Conservation (phyloP, 1,284 basidiomycete genomes). For the Sanghuangporus weigelae region DNA sequence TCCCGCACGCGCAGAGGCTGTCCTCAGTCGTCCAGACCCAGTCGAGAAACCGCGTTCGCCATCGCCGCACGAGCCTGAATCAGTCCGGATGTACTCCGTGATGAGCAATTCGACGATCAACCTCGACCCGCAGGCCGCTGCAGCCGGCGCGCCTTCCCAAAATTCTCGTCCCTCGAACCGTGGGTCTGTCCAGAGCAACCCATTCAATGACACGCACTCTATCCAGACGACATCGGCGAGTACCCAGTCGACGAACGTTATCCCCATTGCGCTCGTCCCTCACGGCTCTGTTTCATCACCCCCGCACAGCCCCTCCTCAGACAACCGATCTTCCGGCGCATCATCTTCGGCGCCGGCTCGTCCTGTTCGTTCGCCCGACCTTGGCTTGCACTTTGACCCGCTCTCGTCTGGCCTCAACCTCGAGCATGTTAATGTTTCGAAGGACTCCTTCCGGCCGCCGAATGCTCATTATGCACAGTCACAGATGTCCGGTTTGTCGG, state of each 20-base stretch:
- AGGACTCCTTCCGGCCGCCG: slow-evolving; percentile 40
- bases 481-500: slow-evolving; percentile 48
- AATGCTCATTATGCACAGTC: slow-evolving; percentile 44
- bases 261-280: slow-evolving; percentile 76
- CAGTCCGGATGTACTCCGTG: slow-evolving; percentile 19
- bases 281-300: slow-evolving; percentile 48
- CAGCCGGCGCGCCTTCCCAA: background rate
- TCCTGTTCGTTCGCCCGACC: slow-evolving; percentile 55
- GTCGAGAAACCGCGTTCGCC: slow-evolving; percentile 50
- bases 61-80: slow-evolving; percentile 7
- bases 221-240: slow-evolving; percentile 68
- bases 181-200: slow-evolving; percentile 45
- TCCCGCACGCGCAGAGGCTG: slow-evolving; percentile 67
- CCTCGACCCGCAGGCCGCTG: slow-evolving; percentile 7
- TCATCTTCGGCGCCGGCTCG: slow-evolving; percentile 41
- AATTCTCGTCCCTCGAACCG: slow-evolving; percentile 23
- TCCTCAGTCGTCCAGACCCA: slow-evolving; percentile 73
- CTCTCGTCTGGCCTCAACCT: slow-evolving; percentile 41
- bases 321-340: slow-evolving; percentile 26
- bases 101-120: slow-evolving; percentile 12
- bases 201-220: slow-evolving; percentile 70
- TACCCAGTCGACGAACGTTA: slow-evolving; percentile 75
- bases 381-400: slow-evolving; percentile 28
- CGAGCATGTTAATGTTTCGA: slow-evolving; percentile 56
- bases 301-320: slow-evolving; percentile 77